Percentiles rank a stretch among this genome's conserved stretches.
phyloP scores from a whole-genome alignment of 495 filamentous ascomycete genomes.

The Aspergillus incahuasiensis region DNA sequence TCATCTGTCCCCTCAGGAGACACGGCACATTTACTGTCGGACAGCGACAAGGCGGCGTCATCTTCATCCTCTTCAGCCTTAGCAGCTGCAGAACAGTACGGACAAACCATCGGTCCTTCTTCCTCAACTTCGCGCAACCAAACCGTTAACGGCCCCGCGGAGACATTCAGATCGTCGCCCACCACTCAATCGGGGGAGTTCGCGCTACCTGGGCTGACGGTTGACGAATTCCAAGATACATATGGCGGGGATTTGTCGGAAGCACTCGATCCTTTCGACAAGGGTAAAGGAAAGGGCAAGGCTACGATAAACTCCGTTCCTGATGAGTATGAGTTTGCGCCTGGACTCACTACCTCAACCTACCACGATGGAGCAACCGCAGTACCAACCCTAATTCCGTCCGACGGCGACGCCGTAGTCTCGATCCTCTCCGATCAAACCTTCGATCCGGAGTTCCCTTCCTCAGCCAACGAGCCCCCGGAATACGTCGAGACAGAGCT shows the following conservation, averaged over 20 bases:
- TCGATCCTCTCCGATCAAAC: slow-evolving; percentile 49
- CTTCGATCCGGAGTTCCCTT: slow-evolving; percentile 46
- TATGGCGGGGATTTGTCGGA: slow-evolving; percentile 4
- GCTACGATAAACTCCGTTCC: slow-evolving; percentile 1
- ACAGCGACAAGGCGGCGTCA: slow-evolving; percentile 21
- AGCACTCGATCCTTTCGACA: not conserved
- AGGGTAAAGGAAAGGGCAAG: slow-evolving; percentile 31
- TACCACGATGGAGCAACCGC: slow-evolving; percentile 1
- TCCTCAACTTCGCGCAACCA: slow-evolving; percentile 10
- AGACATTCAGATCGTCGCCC: slow-evolving; percentile 22
- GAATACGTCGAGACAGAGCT: slow-evolving; percentile 35
- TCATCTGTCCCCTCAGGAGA: slow-evolving; percentile 16
- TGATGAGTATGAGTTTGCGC: not conserved
- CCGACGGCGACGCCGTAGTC: slow-evolving; percentile 42
- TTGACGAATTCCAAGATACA: slow-evolving; percentile 29
- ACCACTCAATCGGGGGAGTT: slow-evolving; percentile 19
- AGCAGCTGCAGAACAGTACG: slow-evolving; percentile 16
- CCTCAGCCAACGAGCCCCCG: slow-evolving; percentile 29
- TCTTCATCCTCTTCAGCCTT: slow-evolving; percentile 19
- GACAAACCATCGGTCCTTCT: slow-evolving; percentile 3
- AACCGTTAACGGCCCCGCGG: not conserved
- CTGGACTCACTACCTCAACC: not conserved
- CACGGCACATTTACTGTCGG: slow-evolving; percentile 26
- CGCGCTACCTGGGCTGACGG: slow-evolving; percentile 22
- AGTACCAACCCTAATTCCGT: slow-evolving; percentile 6